Conservation (phyloP, 495 filamentous ascomycete genomes). For the Neohortaea acidophila region DNA sequence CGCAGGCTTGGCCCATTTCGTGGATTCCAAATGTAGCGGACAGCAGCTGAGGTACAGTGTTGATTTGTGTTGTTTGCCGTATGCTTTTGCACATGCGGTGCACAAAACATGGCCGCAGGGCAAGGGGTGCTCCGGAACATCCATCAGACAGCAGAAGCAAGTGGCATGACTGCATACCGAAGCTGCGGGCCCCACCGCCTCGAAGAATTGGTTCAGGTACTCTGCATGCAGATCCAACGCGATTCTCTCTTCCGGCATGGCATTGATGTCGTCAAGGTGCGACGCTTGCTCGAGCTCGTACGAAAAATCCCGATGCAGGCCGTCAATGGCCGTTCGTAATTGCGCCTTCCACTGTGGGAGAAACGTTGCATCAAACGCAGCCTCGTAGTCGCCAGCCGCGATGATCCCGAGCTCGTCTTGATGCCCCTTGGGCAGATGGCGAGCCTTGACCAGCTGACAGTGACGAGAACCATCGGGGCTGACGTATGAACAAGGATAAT, state of each 20-base stretch:
- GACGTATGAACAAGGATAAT: slow-evolving; percentile 35
- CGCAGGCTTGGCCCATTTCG: slow-evolving; percentile 10
- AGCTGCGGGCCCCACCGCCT: slow-evolving; percentile 11
- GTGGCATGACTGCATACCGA: slow-evolving; percentile 16
- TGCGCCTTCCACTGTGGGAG: slow-evolving; percentile 12
- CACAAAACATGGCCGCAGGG: slow-evolving; percentile 46
- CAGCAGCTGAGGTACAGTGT: slow-evolving; percentile 7
- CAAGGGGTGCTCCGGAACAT: slow-evolving; percentile 37
- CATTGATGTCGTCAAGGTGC: slow-evolving; percentile 8
- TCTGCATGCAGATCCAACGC: slow-evolving; percentile 25
- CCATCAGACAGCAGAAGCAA: slow-evolving; percentile 42
- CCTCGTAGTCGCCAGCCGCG: slow-evolving; percentile 32
- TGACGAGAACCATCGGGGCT: slow-evolving; percentile 19
- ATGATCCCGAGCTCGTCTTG: slow-evolving; percentile 35
- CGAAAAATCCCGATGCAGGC: slow-evolving; percentile 24
- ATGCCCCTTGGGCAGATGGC: slow-evolving; percentile 36
- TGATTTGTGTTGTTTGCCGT: slow-evolving; percentile 19
- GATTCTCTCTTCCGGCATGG: slow-evolving; percentile 19
- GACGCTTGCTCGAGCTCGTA: slow-evolving; percentile 14
- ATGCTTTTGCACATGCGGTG: slow-evolving; percentile 29
- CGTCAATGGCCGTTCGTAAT: slow-evolving; percentile 14
- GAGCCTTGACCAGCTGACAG: slow-evolving; percentile 32
- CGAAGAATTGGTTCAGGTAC: slow-evolving; percentile 23
- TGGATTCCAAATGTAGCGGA: slow-evolving; percentile 12
- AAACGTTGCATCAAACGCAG: slow-evolving; percentile 26